These are phyloP conservation scores for Camellia oleifera DNA, from an alignment of 179 eudicot genomes.

Conservation along the genomic window DNA sequence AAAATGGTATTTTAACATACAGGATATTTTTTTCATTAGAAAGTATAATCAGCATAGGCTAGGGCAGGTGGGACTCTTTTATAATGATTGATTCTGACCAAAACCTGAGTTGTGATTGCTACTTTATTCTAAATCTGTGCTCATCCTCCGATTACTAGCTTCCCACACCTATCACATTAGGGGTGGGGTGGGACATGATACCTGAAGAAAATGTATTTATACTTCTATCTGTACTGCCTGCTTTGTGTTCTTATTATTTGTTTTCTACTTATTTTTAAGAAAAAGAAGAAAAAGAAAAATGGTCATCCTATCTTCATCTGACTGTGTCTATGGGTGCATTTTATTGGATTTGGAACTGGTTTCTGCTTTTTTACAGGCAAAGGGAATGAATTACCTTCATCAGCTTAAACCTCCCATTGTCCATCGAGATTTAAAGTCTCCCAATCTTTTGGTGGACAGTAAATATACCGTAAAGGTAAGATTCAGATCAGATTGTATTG, in stretches of 20 bases:
- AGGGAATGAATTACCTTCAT: slow-evolving; percentile 70
- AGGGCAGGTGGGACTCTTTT: background rate
- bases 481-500: background rate
- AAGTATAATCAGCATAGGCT: background rate
- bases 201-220: background rate
- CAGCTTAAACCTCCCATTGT: slow-evolving; percentile 57
- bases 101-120: background rate
- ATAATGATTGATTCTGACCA: background rate
- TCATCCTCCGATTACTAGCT: background rate
- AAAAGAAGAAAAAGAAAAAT: background rate
- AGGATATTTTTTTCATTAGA: background rate
- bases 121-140: background rate
- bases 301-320: background rate
- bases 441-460: slow-evolving; percentile 55
- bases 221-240: background rate
- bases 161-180: background rate
- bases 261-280: background rate
- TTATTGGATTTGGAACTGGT: slow-evolving; percentile 5
- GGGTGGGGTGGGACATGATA: slow-evolving; percentile 4
- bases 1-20: background rate
- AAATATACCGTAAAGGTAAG: slow-evolving; percentile 58
- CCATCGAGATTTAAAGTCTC: slow-evolving; percentile 62
- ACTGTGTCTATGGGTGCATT: background rate
- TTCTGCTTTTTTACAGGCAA: slow-evolving; percentile 37
- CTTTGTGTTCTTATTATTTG: background rate